These are phyloP conservation scores for Echium plantagineum DNA, from an alignment of 257 asterid genomes.

Conservation along the genomic window DNA sequence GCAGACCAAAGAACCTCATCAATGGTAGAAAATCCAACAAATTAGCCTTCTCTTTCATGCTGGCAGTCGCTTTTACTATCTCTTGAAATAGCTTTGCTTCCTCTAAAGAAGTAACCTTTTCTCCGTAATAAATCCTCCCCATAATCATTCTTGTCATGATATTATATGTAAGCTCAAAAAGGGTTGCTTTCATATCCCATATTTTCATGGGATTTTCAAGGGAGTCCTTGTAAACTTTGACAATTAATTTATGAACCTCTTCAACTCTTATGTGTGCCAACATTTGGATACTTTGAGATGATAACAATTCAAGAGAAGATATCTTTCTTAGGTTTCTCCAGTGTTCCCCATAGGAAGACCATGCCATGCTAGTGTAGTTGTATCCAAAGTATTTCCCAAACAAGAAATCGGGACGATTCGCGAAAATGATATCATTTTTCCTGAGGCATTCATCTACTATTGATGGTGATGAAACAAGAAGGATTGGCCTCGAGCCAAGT, in stretches of 20 bases:
- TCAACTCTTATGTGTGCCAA: conserved; percentile 24
- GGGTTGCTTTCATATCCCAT: conserved; percentile 28
- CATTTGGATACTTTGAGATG: conserved; percentile 28
- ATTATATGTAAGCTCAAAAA: conserved; percentile 36
- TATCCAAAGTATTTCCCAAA: conserved; percentile 41
- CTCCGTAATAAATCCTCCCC: conserved; percentile 42
- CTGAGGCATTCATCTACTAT: conserved; percentile 47
- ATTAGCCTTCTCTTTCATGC: conserved; percentile 15
- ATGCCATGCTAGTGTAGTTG: conserved; percentile 34
- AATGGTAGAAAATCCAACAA: conserved; percentile 50
- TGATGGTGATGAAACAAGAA: conserved; percentile 52
- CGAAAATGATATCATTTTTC: conserved; percentile 41
- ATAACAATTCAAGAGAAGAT: conserved; percentile 35
- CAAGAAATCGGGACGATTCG: conserved; percentile 46
- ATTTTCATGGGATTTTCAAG: conserved; percentile 2
- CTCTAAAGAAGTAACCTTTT: conserved; percentile 11
- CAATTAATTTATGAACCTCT: conserved; percentile 33
- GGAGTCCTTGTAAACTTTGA: conserved; percentile 9
- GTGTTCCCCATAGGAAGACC: conserved; percentile 56
- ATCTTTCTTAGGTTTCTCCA: conserved; percentile 62
- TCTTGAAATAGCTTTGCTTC: conserved; percentile 26
- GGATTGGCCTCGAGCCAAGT: conserved; percentile 46
- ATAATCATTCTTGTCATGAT: conserved; percentile 46
- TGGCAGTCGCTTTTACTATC: conserved; percentile 15
- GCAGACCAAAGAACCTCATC: conserved; percentile 44